phyloP scores from a whole-genome alignment of 2,329 filamentous ascomycete species.

The Cordyceps cateniannulata region DNA sequence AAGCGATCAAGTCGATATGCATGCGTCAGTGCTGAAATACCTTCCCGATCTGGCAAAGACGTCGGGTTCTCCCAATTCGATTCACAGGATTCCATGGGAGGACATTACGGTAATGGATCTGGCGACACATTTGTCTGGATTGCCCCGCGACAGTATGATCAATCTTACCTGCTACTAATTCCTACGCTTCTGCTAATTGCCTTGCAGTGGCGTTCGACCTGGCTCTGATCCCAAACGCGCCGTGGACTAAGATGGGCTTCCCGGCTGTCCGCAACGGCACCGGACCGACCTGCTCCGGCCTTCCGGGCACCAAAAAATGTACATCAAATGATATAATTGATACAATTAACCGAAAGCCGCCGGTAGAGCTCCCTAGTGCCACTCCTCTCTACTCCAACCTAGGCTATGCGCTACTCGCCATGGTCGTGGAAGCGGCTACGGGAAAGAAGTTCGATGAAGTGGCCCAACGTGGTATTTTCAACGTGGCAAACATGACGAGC shows the following conservation, averaged over 20 bases:
- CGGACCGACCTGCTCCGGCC: conserved; percentile 28
- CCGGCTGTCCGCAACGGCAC: conserved; percentile 23
- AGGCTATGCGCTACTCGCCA: conserved; percentile 37
- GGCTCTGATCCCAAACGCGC: conserved; percentile 19
- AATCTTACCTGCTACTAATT: neutral
- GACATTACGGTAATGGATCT: conserved; percentile 40
- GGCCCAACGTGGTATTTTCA: conserved; percentile 33
- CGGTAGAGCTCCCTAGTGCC: conserved; percentile 36
- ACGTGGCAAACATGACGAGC: conserved; percentile 34
- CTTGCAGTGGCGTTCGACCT: conserved; percentile 28
- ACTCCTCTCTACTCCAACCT: conserved; percentile 44
- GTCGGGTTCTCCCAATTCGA: conserved; percentile 20
- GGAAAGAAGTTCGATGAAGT: conserved; percentile 33
- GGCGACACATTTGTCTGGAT: conserved; percentile 38
- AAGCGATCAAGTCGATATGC: conserved; percentile 24
- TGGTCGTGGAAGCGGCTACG: conserved; percentile 38
- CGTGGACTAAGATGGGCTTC: conserved; percentile 27
- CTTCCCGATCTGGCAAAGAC: conserved; percentile 31
- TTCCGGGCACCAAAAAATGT: conserved; percentile 27
- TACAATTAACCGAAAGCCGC: conserved; percentile 24
- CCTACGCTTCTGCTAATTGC: neutral
- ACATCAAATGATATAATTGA: conserved; percentile 23
- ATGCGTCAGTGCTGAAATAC: conserved; percentile 39
- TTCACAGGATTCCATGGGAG: conserved; percentile 36
- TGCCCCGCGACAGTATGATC: conserved; percentile 29